These are phyloP conservation scores for Fusarium sp. DNA, from an alignment of 2,329 filamentous ascomycete genomes.

Conservation along the genomic window DNA sequence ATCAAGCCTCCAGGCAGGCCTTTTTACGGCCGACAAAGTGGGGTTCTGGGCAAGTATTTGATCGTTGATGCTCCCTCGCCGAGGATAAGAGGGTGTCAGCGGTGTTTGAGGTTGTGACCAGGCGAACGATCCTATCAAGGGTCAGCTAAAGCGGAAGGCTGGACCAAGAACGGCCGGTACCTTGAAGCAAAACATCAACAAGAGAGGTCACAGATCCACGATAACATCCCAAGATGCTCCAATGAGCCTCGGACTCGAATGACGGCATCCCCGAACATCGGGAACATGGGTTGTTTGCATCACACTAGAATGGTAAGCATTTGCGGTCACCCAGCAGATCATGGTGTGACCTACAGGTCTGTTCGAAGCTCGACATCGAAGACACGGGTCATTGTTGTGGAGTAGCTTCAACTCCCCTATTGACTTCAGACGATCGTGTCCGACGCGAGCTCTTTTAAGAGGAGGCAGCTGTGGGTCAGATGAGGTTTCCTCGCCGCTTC, in stretches of 20 bases:
- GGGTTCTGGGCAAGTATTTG: constrained; percentile 59
- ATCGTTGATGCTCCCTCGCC: constrained; percentile 62
- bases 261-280: constrained; percentile 53
- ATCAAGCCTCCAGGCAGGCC: constrained; percentile 58
- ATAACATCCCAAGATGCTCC: constrained; percentile 61
- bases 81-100: constrained; percentile 59
- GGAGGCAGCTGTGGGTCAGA: constrained; percentile 64
- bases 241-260: constrained; percentile 55
- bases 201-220: constrained; percentile 58
- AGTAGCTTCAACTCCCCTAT: constrained; percentile 65
- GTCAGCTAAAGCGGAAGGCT: constrained; percentile 13
- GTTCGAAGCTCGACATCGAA: constrained; percentile 60
- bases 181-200: constrained; percentile 60
- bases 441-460: constrained; percentile 62
- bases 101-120: constrained; percentile 61
- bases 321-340: not conserved
- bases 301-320: constrained; percentile 54
- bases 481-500: constrained; percentile 57
- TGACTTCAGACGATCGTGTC: constrained; percentile 63
- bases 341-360: constrained; percentile 52
- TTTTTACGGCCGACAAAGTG: constrained; percentile 50
- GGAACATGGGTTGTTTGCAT: constrained; percentile 60
- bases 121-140: constrained; percentile 54
- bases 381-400: constrained; percentile 58
- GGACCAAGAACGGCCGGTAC: constrained; percentile 46